These are phyloP conservation scores for Colletotrichum sojae DNA, from an alignment of 2,329 filamentous ascomycete genomes.

Conservation along the genomic window DNA sequence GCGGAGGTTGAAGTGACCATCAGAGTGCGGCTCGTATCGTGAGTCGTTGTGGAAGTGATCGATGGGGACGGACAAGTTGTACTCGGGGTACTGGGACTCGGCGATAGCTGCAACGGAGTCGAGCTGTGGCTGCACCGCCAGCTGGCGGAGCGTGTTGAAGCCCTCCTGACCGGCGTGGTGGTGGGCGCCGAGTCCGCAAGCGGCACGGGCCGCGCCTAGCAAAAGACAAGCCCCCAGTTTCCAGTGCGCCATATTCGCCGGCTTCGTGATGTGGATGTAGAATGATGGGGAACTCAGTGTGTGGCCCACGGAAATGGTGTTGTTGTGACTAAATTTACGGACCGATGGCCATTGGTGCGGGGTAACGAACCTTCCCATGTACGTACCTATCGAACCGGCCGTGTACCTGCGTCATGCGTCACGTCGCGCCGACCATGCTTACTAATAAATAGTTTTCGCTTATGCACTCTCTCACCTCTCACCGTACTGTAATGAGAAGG, in stretches of 20 bases:
- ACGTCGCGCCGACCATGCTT: too few species aligned
- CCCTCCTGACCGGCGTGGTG: conserved; percentile 18
- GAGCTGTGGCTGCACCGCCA: neutral
- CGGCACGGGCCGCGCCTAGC: conserved; percentile 23
- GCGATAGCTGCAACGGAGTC: conserved; percentile 11
- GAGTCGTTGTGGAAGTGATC: conserved; percentile 90
- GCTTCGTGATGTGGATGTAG: neutral
- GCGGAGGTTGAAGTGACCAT: conserved; percentile 77
- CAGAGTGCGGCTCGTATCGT: conserved; percentile 81
- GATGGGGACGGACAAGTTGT: conserved; percentile 67
- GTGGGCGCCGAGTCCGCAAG: conserved; percentile 17
- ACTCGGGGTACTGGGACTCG: conserved; percentile 53
- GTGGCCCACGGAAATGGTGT: conserved; percentile 21
- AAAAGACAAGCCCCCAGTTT: conserved; percentile 33
- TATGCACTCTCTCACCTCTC: too few species aligned
- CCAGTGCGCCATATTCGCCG: conserved; percentile 26
- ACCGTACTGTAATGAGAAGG: too few species aligned
- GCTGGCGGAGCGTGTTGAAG: conserved; percentile 31
- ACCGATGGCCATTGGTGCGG: conserved; percentile 18
- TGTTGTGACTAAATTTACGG: conserved; percentile 35
- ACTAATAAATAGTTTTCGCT: too few species aligned
- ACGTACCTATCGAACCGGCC: too few species aligned
- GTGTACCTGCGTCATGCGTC: too few species aligned
- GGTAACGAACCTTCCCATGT: neutral
- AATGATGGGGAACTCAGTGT: conserved; percentile 19